Evolutionary conservation across 192 early-diverging fungal genomes (phyloP).

Genomic region (Coemansia sp.): DNA sequence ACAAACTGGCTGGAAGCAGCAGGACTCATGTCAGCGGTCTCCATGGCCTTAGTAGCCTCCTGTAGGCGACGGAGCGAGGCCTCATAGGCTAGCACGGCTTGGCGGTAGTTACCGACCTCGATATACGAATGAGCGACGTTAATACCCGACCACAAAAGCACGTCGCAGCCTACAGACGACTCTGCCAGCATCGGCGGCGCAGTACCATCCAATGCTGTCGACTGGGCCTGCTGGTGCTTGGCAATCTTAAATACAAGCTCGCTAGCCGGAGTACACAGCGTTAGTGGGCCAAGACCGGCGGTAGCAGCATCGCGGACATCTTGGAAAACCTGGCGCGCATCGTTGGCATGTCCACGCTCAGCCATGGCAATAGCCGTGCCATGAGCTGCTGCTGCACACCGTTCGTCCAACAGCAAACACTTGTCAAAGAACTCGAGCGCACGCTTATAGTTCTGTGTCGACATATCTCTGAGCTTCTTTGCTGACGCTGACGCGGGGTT

Average conservation of each 20-base stretch:
- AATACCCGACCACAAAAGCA: conserved; percentile 59
- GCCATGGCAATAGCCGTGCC: conserved; percentile 86
- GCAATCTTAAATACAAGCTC: conserved; percentile 42
- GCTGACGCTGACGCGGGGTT: not conserved
- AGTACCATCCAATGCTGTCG: not conserved
- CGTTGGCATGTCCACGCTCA: conserved; percentile 62
- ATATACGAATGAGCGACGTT: conserved; percentile 80
- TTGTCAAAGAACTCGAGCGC: conserved; percentile 84
- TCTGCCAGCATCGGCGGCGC: not conserved
- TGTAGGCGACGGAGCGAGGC: conserved; percentile 57
- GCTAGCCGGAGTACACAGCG: conserved; percentile 12
- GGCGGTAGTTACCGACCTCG: conserved; percentile 73
- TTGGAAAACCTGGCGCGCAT: conserved; percentile 70
- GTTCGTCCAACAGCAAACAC: conserved; percentile 66
- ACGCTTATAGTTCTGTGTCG: conserved; percentile 61
- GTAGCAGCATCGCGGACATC: conserved; percentile 63
- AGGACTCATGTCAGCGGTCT: conserved; percentile 1
- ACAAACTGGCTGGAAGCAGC: not conserved
- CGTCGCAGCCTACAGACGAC: conserved; percentile 29
- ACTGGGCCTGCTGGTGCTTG: not conserved
- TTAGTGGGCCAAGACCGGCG: conserved; percentile 31
- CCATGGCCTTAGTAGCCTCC: conserved; percentile 22
- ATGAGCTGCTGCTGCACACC: conserved; percentile 79
- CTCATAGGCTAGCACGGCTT: conserved; percentile 73
- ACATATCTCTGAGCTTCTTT: conserved; percentile 23